A percentile compares a stretch with the other conserved stretches of the same genome.
phyloP scores from a whole-genome alignment of 1,139 yeast species.

The Fermentozyma sake region DNA sequence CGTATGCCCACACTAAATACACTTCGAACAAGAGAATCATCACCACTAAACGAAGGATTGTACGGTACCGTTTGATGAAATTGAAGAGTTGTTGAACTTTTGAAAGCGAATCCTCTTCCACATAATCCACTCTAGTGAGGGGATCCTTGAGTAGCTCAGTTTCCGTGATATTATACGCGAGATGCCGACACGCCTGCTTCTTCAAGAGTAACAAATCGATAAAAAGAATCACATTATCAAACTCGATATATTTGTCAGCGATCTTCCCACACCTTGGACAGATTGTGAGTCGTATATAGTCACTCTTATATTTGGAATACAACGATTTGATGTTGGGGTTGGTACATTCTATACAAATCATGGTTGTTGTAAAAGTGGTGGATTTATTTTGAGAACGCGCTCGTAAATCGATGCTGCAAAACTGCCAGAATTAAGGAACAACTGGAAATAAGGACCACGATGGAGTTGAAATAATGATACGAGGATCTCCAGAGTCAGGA shows the following conservation, averaged over 20 bases:
- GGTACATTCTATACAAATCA: constrained; percentile 91
- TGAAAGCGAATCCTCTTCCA: neutral
- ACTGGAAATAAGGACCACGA: too few relatives aligned
- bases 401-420: too few relatives aligned
- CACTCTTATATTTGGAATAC: constrained; percentile 69
- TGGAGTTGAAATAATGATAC: too few relatives aligned
- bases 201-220: constrained; percentile 79
- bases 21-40: constrained; percentile 82
- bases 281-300: constrained; percentile 75
- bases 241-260: constrained; percentile 90
- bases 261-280: constrained; percentile 69
- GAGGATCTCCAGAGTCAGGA: too few relatives aligned
- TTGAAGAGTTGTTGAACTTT: neutral
- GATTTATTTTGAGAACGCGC: too few relatives aligned
- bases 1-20: constrained; percentile 87
- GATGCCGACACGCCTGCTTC: constrained; percentile 86
- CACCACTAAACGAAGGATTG: constrained; percentile 48
- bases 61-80: constrained; percentile 15
- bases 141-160: constrained; percentile 17
- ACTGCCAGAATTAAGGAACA: too few relatives aligned
- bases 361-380: constrained; percentile 16
- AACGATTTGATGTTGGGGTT: constrained; percentile 54
- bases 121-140: neutral
- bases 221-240: constrained; percentile 77
- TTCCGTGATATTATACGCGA: constrained; percentile 71